Percentiles rank a stretch among this genome's conserved stretches.
Evolutionary conservation across 2,329 filamentous ascomycete genomes (phyloP).

Genomic region (Botrytis elliptica): DNA sequence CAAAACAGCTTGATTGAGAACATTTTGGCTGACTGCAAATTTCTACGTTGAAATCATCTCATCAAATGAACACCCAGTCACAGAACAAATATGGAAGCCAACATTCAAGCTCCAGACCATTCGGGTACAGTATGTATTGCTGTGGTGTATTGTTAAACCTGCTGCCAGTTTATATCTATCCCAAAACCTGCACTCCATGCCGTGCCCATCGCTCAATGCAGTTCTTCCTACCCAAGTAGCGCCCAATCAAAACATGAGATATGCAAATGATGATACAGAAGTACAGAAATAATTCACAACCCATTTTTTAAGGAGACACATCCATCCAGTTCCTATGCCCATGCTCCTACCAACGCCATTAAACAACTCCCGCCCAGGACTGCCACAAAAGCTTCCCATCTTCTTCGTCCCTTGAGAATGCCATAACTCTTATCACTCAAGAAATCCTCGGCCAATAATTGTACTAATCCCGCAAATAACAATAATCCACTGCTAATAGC

Average conservation of each 20-base stretch:
- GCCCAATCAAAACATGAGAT: neutral
- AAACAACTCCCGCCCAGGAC: constrained; percentile 59
- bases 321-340: constrained; percentile 44
- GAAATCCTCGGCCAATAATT: constrained; percentile 83
- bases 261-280: constrained; percentile 1
- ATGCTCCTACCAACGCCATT: constrained; percentile 68
- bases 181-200: neutral
- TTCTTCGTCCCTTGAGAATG: constrained; percentile 54
- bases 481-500: constrained; percentile 78
- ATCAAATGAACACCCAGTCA: neutral
- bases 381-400: constrained; percentile 60
- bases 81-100: neutral
- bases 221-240: neutral
- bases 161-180: neutral
- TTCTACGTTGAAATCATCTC: neutral
- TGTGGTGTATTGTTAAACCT: neutral
- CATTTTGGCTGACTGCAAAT: neutral
- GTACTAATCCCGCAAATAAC: constrained; percentile 79
- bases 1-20: neutral
- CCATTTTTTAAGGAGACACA: neutral
- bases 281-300: neutral
- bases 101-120: neutral
- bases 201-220: neutral
- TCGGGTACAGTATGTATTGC: neutral
- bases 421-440: constrained; percentile 68